Percentiles rank a stretch among this genome's conserved stretches.
These are phyloP conservation scores for Stentor coeruleus DNA, from an alignment of 73 alveolate species.

Conservation along the genomic window DNA sequence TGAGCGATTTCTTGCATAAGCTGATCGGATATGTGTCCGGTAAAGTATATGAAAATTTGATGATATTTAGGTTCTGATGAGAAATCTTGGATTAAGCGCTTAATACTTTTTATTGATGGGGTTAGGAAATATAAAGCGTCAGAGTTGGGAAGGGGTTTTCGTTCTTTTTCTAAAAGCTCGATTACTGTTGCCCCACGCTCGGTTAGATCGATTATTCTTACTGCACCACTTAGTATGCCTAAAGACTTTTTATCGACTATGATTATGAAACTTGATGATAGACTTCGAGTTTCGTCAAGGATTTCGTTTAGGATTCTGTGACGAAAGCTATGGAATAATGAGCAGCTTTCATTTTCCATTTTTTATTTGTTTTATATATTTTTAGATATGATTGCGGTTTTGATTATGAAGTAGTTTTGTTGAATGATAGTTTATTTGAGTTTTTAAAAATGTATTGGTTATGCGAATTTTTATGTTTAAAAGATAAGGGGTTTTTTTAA, in stretches of 20 bases:
- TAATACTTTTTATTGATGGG: neutral
- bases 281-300: neutral
- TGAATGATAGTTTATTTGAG: too few relatives aligned
- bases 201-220: neutral
- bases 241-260: conserved; percentile 16
- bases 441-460: too few relatives aligned
- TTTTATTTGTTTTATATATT: too few relatives aligned
- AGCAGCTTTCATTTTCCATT: neutral
- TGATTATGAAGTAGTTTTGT: too few relatives aligned
- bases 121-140: conserved; percentile 14
- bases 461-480: too few relatives aligned
- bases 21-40: conserved; percentile 13
- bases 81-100: neutral
- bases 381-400: too few relatives aligned
- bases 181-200: neutral
- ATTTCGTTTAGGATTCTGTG: conserved; percentile 2
- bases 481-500: too few relatives aligned
- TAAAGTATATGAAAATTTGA: neutral
- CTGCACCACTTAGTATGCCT: neutral
- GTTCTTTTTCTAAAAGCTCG: neutral
- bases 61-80: neutral
- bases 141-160: conserved; percentile 3
- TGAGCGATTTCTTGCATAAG: neutral
- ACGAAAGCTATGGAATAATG: neutral
- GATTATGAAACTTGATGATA: neutral